A percentile compares a stretch with the other conserved stretches of the same genome.
Conservation (phyloP, 768 basidiomycete species). For the Mycena capillaripes region DNA sequence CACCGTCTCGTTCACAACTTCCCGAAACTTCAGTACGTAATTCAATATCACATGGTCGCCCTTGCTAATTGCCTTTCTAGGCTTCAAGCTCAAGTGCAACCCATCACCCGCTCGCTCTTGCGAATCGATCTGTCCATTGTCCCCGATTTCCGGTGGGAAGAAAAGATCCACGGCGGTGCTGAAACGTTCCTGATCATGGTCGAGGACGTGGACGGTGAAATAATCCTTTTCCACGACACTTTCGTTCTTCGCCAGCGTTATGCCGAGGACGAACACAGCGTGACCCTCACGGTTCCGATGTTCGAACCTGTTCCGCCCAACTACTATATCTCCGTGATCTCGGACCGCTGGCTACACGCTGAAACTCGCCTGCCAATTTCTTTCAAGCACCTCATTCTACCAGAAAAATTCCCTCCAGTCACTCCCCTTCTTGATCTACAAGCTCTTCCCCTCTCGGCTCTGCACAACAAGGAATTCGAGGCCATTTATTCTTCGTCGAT, state of each 20-base stretch:
- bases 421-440: conserved; percentile 96
- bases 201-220: conserved; percentile 97
- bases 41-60: conserved; percentile 18
- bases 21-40: conserved; percentile 89
- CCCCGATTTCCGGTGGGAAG: conserved; percentile 99
- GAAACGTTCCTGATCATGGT: conserved; percentile 96
- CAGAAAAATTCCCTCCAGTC: conserved; percentile 95
- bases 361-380: conserved; percentile 96
- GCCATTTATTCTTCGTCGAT: conserved; percentile 86
- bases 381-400: conserved; percentile 98
- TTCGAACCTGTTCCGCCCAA: conserved; percentile 98
- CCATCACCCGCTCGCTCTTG: conserved; percentile 93
- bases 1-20: conserved; percentile 96
- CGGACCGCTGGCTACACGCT: conserved; percentile 95
- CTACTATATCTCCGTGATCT: conserved; percentile 96
- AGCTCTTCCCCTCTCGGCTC: conserved; percentile 87
- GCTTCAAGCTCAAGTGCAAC: conserved; percentile 95
- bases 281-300: conserved; percentile 96
- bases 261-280: conserved; percentile 93
- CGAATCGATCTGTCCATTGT: conserved; percentile 94
- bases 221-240: conserved; percentile 94
- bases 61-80: conserved; percentile 49
- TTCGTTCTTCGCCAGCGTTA: conserved; percentile 95
- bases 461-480: conserved; percentile 96
- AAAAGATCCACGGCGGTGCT: conserved; percentile 89